Base-by-base conservation (phyloP, 768 basidiomycete genomes). In the Leccinum obscurum region DNA sequence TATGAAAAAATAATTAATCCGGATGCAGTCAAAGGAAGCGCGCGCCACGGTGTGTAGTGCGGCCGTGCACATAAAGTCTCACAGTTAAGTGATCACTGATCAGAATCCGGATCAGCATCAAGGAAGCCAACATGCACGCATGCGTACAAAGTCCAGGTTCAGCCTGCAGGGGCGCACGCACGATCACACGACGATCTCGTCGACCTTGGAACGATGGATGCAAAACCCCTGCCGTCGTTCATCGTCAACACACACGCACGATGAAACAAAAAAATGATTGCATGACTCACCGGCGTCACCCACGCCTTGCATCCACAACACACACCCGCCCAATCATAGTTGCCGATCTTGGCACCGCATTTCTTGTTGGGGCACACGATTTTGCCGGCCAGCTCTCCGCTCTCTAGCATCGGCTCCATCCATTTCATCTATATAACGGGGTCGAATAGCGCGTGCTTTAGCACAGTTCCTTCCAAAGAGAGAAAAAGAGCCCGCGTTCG, bases 291-390 rank as follows among this genome's bases (percentile, higher is more conserved):
- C 49, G 95, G 95, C 9, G 87, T 88, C 28, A 96, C 91, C 95
- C 95, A 98, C 68, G 87, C 85, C 66, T 88, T 90, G 70, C 95
- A 98, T 24, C 92, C 89, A 70, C 95, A 96, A 67, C 88, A 85
- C 30, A 92, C 86, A 0, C 96, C 96, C 5, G 95, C 93, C 97
- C 97, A 99, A 71, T 97, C 95, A 66, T 88, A 98, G 72, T 92
- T 97, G 3, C 97, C 97, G 17, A 99, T 80, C 77, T 99, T 99
- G 26, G 85, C 87, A 3, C 83, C 82, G 67, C 97, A 99, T 68
- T 92, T 94, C 67, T 87, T 82, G 73, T 95, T 96, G 4, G 97
- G 97, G 67, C 97, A 99, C 0, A 83, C 60, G 65, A 99, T 91
- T 80, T 95, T 97, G 17, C 97, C 97, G 0, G 87, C 83, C 39